A percentile compares a stretch with the other conserved stretches of the same genome.
Conservation (phyloP, 345 rosid genomes). For the Reutealis trisperma region DNA sequence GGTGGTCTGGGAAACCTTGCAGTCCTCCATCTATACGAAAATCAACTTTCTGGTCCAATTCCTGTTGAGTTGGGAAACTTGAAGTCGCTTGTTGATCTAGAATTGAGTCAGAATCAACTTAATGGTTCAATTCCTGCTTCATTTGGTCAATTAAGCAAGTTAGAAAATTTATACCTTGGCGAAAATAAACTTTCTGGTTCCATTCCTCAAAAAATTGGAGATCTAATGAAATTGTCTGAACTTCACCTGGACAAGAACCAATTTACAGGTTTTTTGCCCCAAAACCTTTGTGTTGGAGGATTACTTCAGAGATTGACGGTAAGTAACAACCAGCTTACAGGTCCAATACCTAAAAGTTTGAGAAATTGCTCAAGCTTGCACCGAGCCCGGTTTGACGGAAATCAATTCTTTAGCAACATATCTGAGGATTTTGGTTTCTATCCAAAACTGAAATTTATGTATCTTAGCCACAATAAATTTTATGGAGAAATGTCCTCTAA, state of each 20-base stretch:
- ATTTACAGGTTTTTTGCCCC: conserved; percentile 26
- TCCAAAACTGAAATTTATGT: conserved; percentile 17
- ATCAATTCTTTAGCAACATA: conserved; percentile 31
- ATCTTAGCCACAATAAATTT: conserved; percentile 29
- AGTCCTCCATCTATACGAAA: not conserved
- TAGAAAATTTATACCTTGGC: not conserved
- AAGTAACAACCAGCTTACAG: conserved; percentile 17
- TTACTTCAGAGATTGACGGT: not conserved
- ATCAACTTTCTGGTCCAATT: conserved; percentile 11
- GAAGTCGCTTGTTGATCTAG: not conserved
- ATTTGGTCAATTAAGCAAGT: not conserved
- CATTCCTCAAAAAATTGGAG: conserved; percentile 21
- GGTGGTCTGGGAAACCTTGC: not conserved
- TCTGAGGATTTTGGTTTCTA: conserved; percentile 32
- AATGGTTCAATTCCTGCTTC: conserved; percentile 14
- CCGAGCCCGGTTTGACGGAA: conserved; percentile 28
- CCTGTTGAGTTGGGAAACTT: conserved; percentile 17
- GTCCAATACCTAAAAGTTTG: conserved; percentile 36
- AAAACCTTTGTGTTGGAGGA: conserved; percentile 15
- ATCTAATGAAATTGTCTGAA: not conserved
- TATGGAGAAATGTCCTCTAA: conserved; percentile 28
- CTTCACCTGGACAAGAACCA: conserved; percentile 18
- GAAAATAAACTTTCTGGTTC: conserved; percentile 27
- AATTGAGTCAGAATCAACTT: not conserved
- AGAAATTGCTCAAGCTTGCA: conserved; percentile 29